Conservation (phyloP, 352 stramenopile species). For the Globisporangium yorkense region DNA sequence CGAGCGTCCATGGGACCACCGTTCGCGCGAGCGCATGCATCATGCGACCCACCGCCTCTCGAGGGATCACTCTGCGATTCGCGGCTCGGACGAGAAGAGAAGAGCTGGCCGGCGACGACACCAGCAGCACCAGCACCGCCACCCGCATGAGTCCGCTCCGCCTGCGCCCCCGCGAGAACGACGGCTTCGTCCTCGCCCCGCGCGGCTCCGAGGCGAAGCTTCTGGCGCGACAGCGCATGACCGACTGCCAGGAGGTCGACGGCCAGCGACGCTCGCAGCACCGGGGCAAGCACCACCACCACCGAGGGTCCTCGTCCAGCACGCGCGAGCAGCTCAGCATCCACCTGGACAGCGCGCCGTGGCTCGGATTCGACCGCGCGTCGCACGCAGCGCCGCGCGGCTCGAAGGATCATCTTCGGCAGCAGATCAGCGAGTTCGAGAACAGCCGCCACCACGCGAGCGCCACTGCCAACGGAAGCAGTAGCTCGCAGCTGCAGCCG, state of each 20-base stretch:
- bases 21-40: too few relatives aligned
- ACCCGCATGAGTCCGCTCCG: background rate
- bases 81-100: background rate
- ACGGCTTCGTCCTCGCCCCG: background rate
- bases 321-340: constrained; percentile 1
- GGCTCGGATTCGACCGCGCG: constrained; percentile 6
- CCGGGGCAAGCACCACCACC: background rate
- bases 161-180: background rate
- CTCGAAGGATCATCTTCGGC: background rate
- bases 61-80: background rate
- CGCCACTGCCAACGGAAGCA: constrained; percentile 6
- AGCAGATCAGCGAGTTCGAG: background rate
- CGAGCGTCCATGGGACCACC: too few relatives aligned
- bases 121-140: background rate
- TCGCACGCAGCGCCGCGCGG: background rate
- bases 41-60: too few relatives aligned
- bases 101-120: background rate
- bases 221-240: background rate
- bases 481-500: background rate
- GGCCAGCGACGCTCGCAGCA: background rate
- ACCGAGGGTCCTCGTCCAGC: background rate
- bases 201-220: background rate
- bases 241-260: background rate
- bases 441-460: background rate
- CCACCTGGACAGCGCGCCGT: constrained; percentile 12